phyloP scores from a whole-genome alignment of 495 filamentous ascomycete genomes.

The Xanthoparmelia taractica region DNA sequence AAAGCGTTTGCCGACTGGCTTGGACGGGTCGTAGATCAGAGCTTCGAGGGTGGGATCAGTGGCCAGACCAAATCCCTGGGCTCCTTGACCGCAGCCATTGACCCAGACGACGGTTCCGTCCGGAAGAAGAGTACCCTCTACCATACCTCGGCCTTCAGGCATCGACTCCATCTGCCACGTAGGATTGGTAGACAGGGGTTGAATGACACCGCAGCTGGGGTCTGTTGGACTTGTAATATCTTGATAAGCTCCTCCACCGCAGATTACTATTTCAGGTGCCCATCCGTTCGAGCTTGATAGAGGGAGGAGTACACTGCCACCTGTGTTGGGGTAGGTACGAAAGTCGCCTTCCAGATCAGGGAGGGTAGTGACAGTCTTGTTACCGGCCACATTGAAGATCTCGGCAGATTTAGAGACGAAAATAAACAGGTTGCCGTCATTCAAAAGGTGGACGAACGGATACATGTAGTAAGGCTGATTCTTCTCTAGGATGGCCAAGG shows the following conservation, averaged over 20 bases:
- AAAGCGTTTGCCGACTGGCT: slow-evolving; percentile 46
- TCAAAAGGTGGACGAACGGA: slow-evolving; percentile 53
- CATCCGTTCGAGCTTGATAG: slow-evolving; percentile 45
- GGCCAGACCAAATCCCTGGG: slow-evolving; percentile 53
- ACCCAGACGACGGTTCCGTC: slow-evolving; percentile 55
- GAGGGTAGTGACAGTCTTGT: slow-evolving; percentile 36
- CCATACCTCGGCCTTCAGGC: slow-evolving; percentile 55
- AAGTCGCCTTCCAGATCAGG: slow-evolving; percentile 53
- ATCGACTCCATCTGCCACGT: slow-evolving; percentile 56
- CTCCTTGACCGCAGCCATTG: slow-evolving; percentile 49
- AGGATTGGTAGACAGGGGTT: slow-evolving; percentile 43
- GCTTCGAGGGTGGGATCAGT: slow-evolving; percentile 46
- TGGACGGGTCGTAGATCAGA: slow-evolving; percentile 49
- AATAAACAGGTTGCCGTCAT: slow-evolving; percentile 49
- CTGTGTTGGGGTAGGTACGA: slow-evolving; percentile 58
- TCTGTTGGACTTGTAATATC: slow-evolving; percentile 54
- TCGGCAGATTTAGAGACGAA: slow-evolving; percentile 50
- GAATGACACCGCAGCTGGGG: slow-evolving; percentile 50
- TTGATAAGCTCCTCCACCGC: slow-evolving; percentile 57
- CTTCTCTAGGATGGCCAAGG: slow-evolving; percentile 45
- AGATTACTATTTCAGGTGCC: slow-evolving; percentile 49
- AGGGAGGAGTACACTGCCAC: slow-evolving; percentile 51
- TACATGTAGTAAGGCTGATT: slow-evolving; percentile 63
- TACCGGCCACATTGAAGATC: slow-evolving; percentile 42
- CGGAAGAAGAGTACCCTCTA: slow-evolving; percentile 51